Conservation (phyloP, 164 flowering plant species). For the Aristolochia fimbriata region DNA sequence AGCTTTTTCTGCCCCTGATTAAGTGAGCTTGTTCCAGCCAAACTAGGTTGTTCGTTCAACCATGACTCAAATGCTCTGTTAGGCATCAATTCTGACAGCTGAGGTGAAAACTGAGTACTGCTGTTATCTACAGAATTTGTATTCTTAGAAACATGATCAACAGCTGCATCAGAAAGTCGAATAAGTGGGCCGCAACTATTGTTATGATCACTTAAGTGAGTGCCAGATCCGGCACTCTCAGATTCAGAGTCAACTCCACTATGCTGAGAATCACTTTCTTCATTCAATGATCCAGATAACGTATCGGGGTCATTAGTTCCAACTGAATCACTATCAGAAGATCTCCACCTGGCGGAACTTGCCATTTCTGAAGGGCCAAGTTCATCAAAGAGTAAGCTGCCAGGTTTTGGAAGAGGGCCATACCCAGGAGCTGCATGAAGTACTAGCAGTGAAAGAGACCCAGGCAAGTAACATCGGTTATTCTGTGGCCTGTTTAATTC, state of each 20-base stretch:
- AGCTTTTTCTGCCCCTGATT: constrained; percentile 18
- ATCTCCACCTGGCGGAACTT: constrained; percentile 6
- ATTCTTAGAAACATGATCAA: constrained; percentile 15
- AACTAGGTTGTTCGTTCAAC: constrained; percentile 62
- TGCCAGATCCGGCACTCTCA: constrained; percentile 27
- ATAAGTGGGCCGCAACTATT: constrained; percentile 40
- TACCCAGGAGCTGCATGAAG: constrained; percentile 98
- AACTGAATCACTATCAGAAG: constrained; percentile 22
- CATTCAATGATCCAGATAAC: constrained; percentile 48
- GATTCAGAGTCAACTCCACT: constrained; percentile 33
- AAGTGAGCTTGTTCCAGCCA: constrained; percentile 26
- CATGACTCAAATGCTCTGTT: constrained; percentile 70
- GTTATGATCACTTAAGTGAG: constrained; percentile 18
- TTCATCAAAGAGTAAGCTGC: constrained; percentile 41
- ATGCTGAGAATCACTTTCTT: constrained; percentile 53
- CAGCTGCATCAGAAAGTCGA: constrained; percentile 52
- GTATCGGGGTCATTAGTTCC: constrained; percentile 39
- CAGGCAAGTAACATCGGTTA: constrained; percentile 78
- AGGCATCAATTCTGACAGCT: constrained; percentile 54
- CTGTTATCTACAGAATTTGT: constrained; percentile 16
- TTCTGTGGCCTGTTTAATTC: constrained; percentile 21
- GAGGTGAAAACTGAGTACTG: constrained; percentile 22
- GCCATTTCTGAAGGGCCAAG: constrained; percentile 10
- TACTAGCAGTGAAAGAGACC: constrained; percentile 95
- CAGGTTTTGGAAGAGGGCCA: constrained; percentile 91